These are phyloP conservation scores for Leersia perrieri DNA, from an alignment of 176 grass and related monocot genomes.

Conservation along the genomic window DNA sequence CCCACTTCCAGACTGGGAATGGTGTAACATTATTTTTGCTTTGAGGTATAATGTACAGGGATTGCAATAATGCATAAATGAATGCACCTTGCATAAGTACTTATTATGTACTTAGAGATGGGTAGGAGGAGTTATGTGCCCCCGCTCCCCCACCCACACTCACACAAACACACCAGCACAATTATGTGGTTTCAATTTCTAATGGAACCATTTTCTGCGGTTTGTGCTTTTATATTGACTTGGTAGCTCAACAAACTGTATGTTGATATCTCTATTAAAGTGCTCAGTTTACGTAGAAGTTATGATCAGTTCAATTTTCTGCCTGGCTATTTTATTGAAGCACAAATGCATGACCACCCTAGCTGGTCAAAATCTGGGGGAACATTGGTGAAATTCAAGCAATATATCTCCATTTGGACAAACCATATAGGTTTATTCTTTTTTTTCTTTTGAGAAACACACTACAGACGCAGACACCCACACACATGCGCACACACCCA, in stretches of 20 bases:
- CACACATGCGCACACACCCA: too few relatives aligned
- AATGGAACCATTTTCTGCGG: neutral
- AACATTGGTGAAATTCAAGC: neutral
- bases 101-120: neutral
- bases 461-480: too few relatives aligned
- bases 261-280: neutral
- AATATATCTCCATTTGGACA: neutral
- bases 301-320: neutral
- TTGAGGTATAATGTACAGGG: neutral
- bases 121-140: neutral
- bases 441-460: too few relatives aligned
- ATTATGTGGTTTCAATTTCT: neutral
- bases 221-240: neutral
- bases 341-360: neutral
- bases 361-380: neutral
- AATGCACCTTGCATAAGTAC: neutral
- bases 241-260: neutral
- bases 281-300: neutral
- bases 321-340: constrained; percentile 2
- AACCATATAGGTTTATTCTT: neutral
- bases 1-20: neutral
- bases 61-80: neutral
- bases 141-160: too few relatives aligned
- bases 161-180: too few relatives aligned
- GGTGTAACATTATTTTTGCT: neutral